Evolutionary conservation across 129 eudicot genomes (phyloP), one percentile per base, ranked within the genome.

Genomic region (Artemisia annua): DNA sequence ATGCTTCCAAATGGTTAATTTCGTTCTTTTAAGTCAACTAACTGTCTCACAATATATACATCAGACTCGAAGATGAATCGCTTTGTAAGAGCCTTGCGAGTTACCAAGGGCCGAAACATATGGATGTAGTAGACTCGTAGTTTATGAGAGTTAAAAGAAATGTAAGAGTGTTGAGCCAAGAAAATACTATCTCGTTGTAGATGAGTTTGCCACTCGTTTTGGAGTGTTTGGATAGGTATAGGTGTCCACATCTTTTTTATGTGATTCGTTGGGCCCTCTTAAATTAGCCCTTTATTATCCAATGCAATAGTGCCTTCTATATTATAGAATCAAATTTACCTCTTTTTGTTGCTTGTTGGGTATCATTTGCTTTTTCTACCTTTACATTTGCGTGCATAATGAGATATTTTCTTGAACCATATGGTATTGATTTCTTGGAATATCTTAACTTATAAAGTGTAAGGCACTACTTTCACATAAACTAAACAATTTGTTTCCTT

Each of bases 171-270:
- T 20, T 28, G 30, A 28, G 30, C 30, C 30, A 28, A 3, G 3
- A 52, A 75, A 66, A 57, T 44, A 67, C 22, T 57, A 59, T 51
- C 54, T 5, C 18, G 57, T 54, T 78, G 68, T 48, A 46, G 78
- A 78, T 71, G 78, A 64, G 68, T 65, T 54, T 78, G 82, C 82
- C 78, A 71, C 78, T 63, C 48, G n/a, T 56, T 64, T 78, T 24
- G 10, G 13, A 52, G 71, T 39, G 9, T 51, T 57, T 63, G 71
- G 82, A 78, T 78, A 64, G 67, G 67, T n/a, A 64, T 64, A 14
- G 48, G 72, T 71, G 82, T 78, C 73, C 73, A 71, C 68, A 78
- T 78, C 78, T 19, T 39, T 52, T 0, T 30, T 12, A 44, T 20
- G 48, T 59, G 67, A 72, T 72, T 72, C 58, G 48, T 15, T 59